Conservation (phyloP, 805 yeast species). For the Saccharomycopsis javanensis region DNA sequence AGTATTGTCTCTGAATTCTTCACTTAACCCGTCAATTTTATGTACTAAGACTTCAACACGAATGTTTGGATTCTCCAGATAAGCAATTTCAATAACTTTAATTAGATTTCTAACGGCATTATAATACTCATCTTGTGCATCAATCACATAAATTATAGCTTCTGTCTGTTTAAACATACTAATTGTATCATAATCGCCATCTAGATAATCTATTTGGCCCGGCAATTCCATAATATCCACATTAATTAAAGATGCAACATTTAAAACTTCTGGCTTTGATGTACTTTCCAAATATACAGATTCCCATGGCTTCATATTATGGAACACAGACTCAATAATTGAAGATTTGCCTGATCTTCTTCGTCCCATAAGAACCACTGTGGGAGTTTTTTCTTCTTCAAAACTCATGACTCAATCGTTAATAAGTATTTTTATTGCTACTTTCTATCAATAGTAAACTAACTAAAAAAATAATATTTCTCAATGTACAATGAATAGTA, state of each 20-base stretch:
- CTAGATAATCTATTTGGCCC: slow-evolving; percentile 78
- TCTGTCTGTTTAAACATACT: slow-evolving; percentile 73
- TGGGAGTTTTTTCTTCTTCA: slow-evolving; percentile 7
- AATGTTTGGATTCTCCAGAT: slow-evolving; percentile 71
- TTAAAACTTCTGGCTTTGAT: slow-evolving; percentile 78
- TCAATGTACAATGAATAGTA: too few species aligned
- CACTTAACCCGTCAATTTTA: slow-evolving; percentile 90
- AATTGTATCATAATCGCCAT: slow-evolving; percentile 52
- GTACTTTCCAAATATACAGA: slow-evolving; percentile 87
- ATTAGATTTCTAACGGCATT: slow-evolving; percentile 85
- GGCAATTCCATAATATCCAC: slow-evolving; percentile 89
- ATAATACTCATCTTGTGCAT: slow-evolving; percentile 89
- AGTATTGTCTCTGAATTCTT: slow-evolving; percentile 88
- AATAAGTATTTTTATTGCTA: background rate
- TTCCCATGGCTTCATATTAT: slow-evolving; percentile 92
- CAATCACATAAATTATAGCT: slow-evolving; percentile 88
- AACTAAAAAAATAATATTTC: too few species aligned
- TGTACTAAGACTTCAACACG: slow-evolving; percentile 91
- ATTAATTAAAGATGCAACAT: slow-evolving; percentile 74
- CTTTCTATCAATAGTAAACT: background rate
- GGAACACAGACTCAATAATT: slow-evolving; percentile 90
- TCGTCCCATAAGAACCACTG: slow-evolving; percentile 18
- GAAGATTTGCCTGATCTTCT: slow-evolving; percentile 83
- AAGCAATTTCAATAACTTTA: slow-evolving; percentile 80
- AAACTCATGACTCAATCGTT: background rate